Conservation (phyloP, 192 early-diverging fungal genomes). For the Backusella parvicylindrica region DNA sequence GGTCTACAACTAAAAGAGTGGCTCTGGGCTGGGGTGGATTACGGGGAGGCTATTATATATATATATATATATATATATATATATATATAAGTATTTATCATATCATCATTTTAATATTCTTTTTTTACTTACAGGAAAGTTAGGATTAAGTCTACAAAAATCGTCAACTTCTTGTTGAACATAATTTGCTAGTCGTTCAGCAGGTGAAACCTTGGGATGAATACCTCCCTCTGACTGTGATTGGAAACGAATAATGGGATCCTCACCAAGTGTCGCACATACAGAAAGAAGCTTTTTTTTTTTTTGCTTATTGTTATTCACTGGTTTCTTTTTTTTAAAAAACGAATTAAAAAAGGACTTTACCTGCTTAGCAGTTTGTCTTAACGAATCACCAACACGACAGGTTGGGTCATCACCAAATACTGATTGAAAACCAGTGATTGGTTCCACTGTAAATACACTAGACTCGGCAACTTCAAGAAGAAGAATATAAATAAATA, state of each 20-base stretch:
- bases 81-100: neutral
- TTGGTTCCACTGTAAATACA: slow-evolving; percentile 69
- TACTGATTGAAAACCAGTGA: slow-evolving; percentile 57
- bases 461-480: slow-evolving; percentile 28
- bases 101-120: too few relatives aligned
- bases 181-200: slow-evolving; percentile 71
- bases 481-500: neutral
- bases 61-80: neutral
- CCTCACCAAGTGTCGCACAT: slow-evolving; percentile 83
- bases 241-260: slow-evolving; percentile 91
- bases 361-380: slow-evolving; percentile 16
- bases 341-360: neutral
- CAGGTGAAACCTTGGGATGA: slow-evolving; percentile 26
- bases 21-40: slow-evolving; percentile 55
- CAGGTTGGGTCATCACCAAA: slow-evolving; percentile 55
- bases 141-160: slow-evolving; percentile 59
- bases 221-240: slow-evolving; percentile 61
- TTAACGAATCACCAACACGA: neutral
- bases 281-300: slow-evolving; percentile 73
- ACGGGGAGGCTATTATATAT: slow-evolving; percentile 34
- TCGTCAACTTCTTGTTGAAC: slow-evolving; percentile 85
- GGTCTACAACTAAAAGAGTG: slow-evolving; percentile 86
- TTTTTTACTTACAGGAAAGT: slow-evolving; percentile 51
- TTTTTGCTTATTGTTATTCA: neutral
- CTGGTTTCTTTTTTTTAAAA: neutral